Percentiles rank a stretch among this genome's conserved stretches.
These are phyloP conservation scores for Mycena filopes DNA, from an alignment of 768 basidiomycete species.

Conservation along the genomic window DNA sequence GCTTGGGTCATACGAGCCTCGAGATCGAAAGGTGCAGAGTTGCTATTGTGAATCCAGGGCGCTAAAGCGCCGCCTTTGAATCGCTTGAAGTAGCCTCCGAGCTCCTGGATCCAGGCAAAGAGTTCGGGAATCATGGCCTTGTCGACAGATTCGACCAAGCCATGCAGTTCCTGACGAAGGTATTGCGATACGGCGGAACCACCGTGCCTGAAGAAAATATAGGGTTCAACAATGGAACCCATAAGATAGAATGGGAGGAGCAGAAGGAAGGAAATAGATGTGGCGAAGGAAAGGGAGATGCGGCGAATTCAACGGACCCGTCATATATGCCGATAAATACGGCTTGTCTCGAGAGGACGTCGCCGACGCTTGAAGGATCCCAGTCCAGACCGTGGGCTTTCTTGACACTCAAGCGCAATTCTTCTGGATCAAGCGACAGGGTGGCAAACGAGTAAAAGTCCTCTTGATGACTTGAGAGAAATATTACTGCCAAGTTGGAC, in stretches of 20 bases:
- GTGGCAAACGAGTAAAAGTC: slow-evolving; percentile 85
- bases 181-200: slow-evolving; percentile 91
- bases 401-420: slow-evolving; percentile 73
- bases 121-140: slow-evolving; percentile 79
- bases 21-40: slow-evolving; percentile 65
- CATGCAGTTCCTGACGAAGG: slow-evolving; percentile 86
- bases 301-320: slow-evolving; percentile 64
- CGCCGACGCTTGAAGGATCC: slow-evolving; percentile 67
- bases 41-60: slow-evolving; percentile 66
- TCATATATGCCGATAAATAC: slow-evolving; percentile 93
- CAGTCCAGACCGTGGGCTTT: slow-evolving; percentile 74
- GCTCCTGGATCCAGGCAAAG: slow-evolving; percentile 78
- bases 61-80: slow-evolving; percentile 83
- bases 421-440: slow-evolving; percentile 72
- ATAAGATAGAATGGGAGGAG: too few species aligned
- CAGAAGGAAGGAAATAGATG: too few species aligned
- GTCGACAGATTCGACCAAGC: slow-evolving; percentile 82
- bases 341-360: slow-evolving; percentile 76
- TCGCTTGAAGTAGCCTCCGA: slow-evolving; percentile 92
- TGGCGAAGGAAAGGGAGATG: too few species aligned
- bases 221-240: too few species aligned
- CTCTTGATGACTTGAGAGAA: slow-evolving; percentile 79
- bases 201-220: slow-evolving; percentile 89
- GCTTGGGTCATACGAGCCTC: slow-evolving; percentile 89
- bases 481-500: slow-evolving; percentile 24